phyloP scores from a whole-genome alignment of 805 yeast species.

The Saccharomycopsis sp. region DNA sequence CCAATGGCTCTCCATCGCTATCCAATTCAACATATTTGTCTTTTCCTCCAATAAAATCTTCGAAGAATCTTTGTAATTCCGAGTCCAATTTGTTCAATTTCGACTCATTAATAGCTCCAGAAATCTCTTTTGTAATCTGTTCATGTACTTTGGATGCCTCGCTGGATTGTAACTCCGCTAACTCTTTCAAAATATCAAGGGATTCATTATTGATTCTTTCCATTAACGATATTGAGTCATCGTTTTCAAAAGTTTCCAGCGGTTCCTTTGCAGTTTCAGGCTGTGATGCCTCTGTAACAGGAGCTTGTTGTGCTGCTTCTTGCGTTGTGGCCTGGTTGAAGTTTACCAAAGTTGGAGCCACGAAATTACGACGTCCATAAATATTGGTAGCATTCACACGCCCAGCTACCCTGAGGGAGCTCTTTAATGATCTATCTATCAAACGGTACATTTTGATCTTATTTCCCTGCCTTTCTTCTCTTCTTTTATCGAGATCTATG shows the following conservation, averaged over 20 bases:
- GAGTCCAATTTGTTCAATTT: slow-evolving; percentile 10
- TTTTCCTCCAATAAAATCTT: slow-evolving; percentile 15
- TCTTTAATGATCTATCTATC: neutral
- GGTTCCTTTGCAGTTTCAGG: neutral
- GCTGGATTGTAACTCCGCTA: slow-evolving; percentile 2
- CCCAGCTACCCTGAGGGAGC: neutral
- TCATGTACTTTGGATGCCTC: slow-evolving; percentile 4
- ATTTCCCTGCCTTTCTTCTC: neutral
- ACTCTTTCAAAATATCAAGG: slow-evolving; percentile 5
- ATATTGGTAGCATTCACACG: neutral
- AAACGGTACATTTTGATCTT: slow-evolving; percentile 6
- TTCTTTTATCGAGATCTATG: neutral
- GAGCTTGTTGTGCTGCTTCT: neutral
- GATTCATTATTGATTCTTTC: slow-evolving; percentile 16
- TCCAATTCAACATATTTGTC: slow-evolving; percentile 13
- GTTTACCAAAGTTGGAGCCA: neutral
- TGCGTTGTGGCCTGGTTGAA: neutral
- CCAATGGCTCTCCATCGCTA: neutral
- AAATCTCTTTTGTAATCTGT: neutral
- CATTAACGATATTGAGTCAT: slow-evolving; percentile 3
- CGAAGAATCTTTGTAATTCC: slow-evolving; percentile 12
- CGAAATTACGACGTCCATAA: neutral
- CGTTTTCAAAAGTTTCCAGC: neutral
- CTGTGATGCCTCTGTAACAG: neutral
- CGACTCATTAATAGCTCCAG: slow-evolving; percentile 1